phyloP scores from a whole-genome alignment of 169 alveolate species.

The Eimeria praecox region DNA sequence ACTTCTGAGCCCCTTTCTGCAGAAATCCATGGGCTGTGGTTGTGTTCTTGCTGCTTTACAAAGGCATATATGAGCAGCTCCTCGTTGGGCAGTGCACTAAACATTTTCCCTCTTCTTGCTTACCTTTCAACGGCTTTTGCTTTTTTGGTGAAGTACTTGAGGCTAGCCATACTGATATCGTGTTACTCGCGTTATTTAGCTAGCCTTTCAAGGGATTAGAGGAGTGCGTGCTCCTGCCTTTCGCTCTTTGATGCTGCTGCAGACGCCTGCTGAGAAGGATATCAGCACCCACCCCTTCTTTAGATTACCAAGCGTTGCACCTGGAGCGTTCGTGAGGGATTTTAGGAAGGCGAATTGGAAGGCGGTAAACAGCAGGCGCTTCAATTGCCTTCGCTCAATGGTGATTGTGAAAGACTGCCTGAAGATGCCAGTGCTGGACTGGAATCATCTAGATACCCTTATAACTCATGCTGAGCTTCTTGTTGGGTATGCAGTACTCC shows the following conservation, averaged over 20 bases:
- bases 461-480: background rate
- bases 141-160: background rate
- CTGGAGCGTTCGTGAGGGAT: background rate
- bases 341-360: background rate
- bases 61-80: background rate
- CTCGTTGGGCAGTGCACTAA: background rate
- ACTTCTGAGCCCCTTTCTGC: background rate
- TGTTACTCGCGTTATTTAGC: background rate
- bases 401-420: constrained; percentile 6
- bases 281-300: constrained; percentile 5
- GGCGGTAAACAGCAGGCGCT: background rate
- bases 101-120: background rate
- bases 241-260: background rate
- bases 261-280: background rate
- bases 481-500: background rate
- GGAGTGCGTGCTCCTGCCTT: background rate
- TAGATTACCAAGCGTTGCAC: background rate
- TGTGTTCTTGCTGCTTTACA: background rate
- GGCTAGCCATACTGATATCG: background rate
- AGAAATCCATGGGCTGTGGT: background rate
- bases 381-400: background rate
- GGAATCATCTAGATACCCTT: background rate
- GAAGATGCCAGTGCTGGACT: background rate
- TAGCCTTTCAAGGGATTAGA: background rate
- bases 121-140: background rate